Conservation (phyloP, 1,284 basidiomycete species). For the Salmacisia buchloeana region DNA sequence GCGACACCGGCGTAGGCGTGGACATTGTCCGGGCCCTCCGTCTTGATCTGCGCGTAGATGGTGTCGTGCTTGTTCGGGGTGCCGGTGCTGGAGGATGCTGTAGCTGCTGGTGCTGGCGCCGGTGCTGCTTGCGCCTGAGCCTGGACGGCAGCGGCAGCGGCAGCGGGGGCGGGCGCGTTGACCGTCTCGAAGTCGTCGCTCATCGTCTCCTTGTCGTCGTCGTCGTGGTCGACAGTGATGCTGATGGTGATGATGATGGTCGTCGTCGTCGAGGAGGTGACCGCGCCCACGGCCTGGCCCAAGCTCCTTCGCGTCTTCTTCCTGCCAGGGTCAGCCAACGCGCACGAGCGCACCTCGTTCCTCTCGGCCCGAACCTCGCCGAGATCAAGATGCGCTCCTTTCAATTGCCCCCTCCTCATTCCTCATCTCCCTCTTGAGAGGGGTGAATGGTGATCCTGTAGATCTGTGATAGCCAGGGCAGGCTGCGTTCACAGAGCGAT, state of each 20-base stretch:
- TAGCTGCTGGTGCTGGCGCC: not conserved
- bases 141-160: not conserved
- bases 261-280: not conserved
- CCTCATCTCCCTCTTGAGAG: too few species aligned
- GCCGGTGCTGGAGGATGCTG: not conserved
- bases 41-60: constrained; percentile 3
- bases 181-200: constrained; percentile 12
- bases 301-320: too few species aligned
- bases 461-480: too few species aligned
- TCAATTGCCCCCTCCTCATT: too few species aligned
- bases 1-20: constrained; percentile 19
- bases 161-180: constrained; percentile 4
- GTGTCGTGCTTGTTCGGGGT: not conserved
- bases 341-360: too few species aligned
- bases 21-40: constrained; percentile 7
- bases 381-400: too few species aligned
- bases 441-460: too few species aligned
- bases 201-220: constrained; percentile 3
- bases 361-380: too few species aligned
- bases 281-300: too few species aligned
- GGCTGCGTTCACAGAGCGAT: too few species aligned
- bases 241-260: not conserved
- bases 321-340: too few species aligned
- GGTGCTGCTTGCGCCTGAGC: not conserved
- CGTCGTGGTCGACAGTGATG: too few species aligned